phyloP scores from a whole-genome alignment of 257 asterid genomes.

The Nicotiana knightiana region DNA sequence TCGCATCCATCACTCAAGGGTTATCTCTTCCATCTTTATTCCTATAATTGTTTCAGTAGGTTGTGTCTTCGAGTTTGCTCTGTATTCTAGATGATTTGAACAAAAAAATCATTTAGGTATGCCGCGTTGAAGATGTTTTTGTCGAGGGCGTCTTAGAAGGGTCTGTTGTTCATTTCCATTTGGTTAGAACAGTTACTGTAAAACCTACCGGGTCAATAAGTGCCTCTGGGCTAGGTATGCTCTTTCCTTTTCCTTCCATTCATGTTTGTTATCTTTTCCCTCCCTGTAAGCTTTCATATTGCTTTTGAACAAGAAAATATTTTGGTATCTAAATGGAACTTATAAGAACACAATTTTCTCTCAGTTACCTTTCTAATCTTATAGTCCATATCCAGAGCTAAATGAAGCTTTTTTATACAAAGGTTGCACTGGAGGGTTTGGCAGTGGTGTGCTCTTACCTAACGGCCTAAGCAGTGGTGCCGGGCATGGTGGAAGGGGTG shows the following conservation, averaged over 20 bases:
- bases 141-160: constrained; percentile 75
- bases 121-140: constrained; percentile 76
- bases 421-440: constrained; percentile 85
- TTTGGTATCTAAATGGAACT: background rate
- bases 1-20: constrained; percentile 33
- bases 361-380: background rate
- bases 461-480: constrained; percentile 80
- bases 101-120: constrained; percentile 47
- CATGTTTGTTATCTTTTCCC: background rate
- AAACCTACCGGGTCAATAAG: constrained; percentile 63
- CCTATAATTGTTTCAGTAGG: constrained; percentile 21
- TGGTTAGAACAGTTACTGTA: constrained; percentile 68
- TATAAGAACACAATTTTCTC: background rate
- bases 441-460: constrained; percentile 64
- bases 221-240: constrained; percentile 79
- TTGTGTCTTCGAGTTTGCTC: background rate
- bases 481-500: constrained; percentile 96
- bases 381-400: constrained; percentile 8
- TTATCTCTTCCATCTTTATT: constrained; percentile 33
- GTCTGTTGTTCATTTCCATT: constrained; percentile 73
- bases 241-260: constrained; percentile 7
- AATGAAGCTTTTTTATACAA: constrained; percentile 17
- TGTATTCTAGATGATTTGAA: constrained; percentile 10
- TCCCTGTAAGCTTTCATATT: background rate
- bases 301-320: background rate